phyloP scores from a whole-genome alignment of 805 yeast genomes.

The Saccharomycopsis selenospora region DNA sequence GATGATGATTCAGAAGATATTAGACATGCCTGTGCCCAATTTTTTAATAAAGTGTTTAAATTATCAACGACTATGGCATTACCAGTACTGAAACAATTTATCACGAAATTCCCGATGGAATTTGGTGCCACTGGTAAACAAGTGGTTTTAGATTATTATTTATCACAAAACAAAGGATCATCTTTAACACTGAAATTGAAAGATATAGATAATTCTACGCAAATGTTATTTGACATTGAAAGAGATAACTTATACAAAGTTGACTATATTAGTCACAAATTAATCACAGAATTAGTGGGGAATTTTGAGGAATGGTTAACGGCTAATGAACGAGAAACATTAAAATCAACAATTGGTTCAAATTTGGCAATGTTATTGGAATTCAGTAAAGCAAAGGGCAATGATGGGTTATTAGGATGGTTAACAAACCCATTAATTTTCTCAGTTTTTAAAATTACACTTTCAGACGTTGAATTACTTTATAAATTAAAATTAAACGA shows the following conservation, averaged over 20 bases:
- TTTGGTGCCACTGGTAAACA: neutral
- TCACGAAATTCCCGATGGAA: neutral
- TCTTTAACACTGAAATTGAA: neutral
- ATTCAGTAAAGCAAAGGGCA: conserved; percentile 2
- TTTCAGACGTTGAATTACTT: conserved; percentile 4
- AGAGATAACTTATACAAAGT: conserved; percentile 55
- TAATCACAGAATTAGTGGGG: neutral
- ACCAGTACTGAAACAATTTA: neutral
- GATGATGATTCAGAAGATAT: conserved; percentile 16
- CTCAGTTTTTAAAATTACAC: conserved; percentile 2
- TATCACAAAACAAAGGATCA: neutral
- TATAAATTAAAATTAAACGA: conserved; percentile 1
- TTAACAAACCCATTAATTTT: conserved; percentile 9
- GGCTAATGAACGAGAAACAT: neutral
- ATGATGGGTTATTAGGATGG: conserved; percentile 19
- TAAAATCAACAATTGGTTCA: neutral
- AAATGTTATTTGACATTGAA: conserved; percentile 57
- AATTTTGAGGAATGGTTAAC: neutral
- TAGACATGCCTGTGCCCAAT: conserved; percentile 8
- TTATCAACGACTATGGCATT: neutral
- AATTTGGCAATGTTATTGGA: conserved; percentile 1
- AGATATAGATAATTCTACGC: neutral
- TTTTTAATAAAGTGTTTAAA: neutral
- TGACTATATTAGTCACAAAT: conserved; percentile 6
- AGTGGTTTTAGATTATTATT: conserved; percentile 3